Evolutionary conservation across 2,329 filamentous ascomycete genomes (phyloP), one percentile per base, ranked within the genome.

Genomic region (Verticillium klebahnii): DNA sequence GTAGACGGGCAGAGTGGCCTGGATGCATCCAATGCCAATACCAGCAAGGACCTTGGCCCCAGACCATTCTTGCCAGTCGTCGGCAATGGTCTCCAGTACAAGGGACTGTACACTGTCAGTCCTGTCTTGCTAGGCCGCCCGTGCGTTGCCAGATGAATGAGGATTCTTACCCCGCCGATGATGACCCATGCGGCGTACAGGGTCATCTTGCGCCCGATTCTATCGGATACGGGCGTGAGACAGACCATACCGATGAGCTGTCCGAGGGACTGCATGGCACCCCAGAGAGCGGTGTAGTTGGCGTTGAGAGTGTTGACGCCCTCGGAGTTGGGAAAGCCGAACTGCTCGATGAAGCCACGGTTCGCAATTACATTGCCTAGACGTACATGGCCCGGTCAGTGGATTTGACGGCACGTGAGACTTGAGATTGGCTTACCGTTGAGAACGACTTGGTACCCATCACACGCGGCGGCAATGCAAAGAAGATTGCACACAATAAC

Each of bases 11-110:
- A 80, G 62, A 0, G 77, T 78, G 6, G 74, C 72, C 60, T 79
- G 77, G 3, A 80, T 65, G 65, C 75, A 75, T 2, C 78, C 78
- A 0, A 78, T 74, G 3, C 76, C 78, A 61, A 78, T 73, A 8
- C 78, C 71, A 5, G 68, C 69, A 1, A 73, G 67, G 5, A 73
- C 58, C 61, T 73, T 72, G 2, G 64, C 78, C 11, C 74, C 71
- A 0, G 78, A 70, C 77, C 77, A 80, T 63, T 75, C 73, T 5
- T 72, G 63, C 77, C 76, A 79, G 4, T 62, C 63, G 2, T 71
- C 69, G 1, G 74, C 72, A 5, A 78, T 65, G 0, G 69, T 69
- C 60, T 80, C 77, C n/a, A 71, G 70, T 11, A 76, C 69, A 25
- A 77, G 67, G 54, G 76, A 78, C 62, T 69, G 60, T 3, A 40